Conservation (phyloP, 306 rosid genomes). For the Lathyrus oleraceus region DNA sequence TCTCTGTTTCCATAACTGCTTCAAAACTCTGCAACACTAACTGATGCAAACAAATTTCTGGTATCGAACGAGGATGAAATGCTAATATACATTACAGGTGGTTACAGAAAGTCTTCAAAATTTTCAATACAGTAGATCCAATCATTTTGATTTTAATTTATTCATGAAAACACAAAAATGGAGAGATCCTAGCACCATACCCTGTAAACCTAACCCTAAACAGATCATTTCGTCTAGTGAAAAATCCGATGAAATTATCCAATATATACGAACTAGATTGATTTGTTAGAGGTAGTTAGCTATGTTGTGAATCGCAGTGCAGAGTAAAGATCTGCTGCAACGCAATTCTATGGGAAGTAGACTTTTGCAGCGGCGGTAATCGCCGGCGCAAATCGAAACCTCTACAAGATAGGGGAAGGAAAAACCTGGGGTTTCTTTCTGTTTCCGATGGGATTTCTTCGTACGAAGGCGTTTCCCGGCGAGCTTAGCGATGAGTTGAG, state of each 20-base stretch:
- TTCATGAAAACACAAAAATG: neutral
- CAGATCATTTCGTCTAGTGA: neutral
- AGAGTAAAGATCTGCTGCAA: neutral
- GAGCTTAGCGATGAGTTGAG: neutral
- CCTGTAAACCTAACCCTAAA: neutral
- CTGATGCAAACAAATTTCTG: neutral
- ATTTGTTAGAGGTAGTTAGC: neutral
- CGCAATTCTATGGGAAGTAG: neutral
- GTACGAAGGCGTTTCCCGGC: neutral
- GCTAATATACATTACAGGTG: neutral
- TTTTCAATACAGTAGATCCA: neutral
- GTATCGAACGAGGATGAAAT: constrained; percentile 6
- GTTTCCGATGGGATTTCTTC: neutral
- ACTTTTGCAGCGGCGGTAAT: no score
- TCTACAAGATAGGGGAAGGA: neutral
- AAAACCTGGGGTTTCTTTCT: neutral
- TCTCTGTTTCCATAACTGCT: no score
- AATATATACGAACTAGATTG: neutral
- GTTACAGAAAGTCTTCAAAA: neutral
- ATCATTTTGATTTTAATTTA: neutral
- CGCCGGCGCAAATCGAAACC: neutral
- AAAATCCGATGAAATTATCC: neutral
- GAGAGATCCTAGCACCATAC: neutral
- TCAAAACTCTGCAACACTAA: neutral
- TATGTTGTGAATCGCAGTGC: neutral